Percentiles rank a stretch among this genome's conserved stretches.
phyloP scores from a whole-genome alignment of 768 basidiomycete genomes.

The Podaxis mareebaensis region DNA sequence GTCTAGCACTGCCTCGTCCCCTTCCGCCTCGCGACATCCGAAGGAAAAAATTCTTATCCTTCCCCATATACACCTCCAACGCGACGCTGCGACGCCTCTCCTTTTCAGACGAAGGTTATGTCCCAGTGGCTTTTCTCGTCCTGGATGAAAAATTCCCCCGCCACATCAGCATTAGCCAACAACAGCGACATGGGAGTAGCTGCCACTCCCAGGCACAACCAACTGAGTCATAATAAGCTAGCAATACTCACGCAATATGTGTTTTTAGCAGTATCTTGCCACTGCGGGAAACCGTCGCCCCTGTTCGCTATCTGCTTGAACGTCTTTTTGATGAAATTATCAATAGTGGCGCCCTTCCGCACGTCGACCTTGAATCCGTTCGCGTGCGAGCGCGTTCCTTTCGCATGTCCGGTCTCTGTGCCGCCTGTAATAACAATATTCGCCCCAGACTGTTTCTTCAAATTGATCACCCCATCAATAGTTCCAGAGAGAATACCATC shows the following conservation, averaged over 20 bases:
- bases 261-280: background rate
- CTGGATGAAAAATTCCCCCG: background rate
- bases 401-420: background rate
- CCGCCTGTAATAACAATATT: background rate
- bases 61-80: background rate
- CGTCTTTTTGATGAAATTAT: background rate
- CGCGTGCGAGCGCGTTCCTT: background rate
- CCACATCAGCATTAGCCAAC: background rate
- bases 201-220: background rate
- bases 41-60: background rate
- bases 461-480: background rate
- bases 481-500: constrained; percentile 1
- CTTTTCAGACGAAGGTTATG: background rate
- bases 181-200: background rate
- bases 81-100: background rate
- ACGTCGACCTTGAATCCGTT: background rate
- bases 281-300: constrained; percentile 4
- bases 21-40: background rate
- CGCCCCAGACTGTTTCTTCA: background rate
- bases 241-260: background rate
- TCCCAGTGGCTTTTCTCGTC: background rate
- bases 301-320: background rate
- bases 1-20: background rate
- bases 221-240: background rate
- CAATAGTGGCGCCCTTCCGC: background rate